Evolutionary conservation across 2,329 filamentous ascomycete genomes (phyloP).

Genomic region (Colletotrichum sp.): DNA sequence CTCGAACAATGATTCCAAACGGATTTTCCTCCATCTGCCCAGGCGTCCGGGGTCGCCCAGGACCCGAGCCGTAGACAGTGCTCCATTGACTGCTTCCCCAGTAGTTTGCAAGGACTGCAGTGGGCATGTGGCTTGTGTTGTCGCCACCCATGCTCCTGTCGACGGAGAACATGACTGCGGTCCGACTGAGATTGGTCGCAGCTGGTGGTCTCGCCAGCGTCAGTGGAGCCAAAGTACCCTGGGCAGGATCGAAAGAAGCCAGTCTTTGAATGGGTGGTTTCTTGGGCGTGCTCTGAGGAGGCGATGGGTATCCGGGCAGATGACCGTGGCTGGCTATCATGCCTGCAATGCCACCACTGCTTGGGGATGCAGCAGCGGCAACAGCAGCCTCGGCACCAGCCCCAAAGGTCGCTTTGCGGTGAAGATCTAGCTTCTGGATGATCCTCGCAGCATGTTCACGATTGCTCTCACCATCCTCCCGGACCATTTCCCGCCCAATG

Average conservation of each 20-base stretch:
- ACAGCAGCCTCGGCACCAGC: conserved; percentile 43
- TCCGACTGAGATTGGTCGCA: conserved; percentile 84
- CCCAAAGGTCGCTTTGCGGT: conserved; percentile 75
- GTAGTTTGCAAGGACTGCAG: conserved; percentile 87
- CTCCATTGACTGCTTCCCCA: conserved; percentile 90
- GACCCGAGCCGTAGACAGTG: conserved; percentile 33
- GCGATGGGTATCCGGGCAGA: conserved; percentile 64
- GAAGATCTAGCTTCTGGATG: conserved; percentile 90
- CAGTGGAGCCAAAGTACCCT: conserved; percentile 75
- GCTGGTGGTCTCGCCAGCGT: conserved; percentile 86
- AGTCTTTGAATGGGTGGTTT: conserved; percentile 23
- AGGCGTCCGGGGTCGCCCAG: conserved; percentile 20
- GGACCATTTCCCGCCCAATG: conserved; percentile 51
- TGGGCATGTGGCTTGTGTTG: conserved; percentile 76
- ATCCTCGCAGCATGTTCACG: conserved; percentile 86
- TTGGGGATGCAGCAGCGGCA: conserved; percentile 41
- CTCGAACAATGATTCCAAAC: conserved; percentile 44
- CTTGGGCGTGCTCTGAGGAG: conserved; percentile 7
- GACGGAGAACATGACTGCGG: conserved; percentile 80
- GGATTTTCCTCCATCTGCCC: conserved; percentile 39
- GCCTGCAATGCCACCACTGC: conserved; percentile 75
- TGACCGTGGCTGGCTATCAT: conserved; percentile 85
- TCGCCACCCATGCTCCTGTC: conserved; percentile 73
- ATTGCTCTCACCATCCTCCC: conserved; percentile 75
- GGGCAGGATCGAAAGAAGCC: conserved; percentile 25